Evolutionary conservation across 1,284 basidiomycete genomes (phyloP), one percentile per base, ranked within the genome.

Genomic region (Puccinia triticina): DNA sequence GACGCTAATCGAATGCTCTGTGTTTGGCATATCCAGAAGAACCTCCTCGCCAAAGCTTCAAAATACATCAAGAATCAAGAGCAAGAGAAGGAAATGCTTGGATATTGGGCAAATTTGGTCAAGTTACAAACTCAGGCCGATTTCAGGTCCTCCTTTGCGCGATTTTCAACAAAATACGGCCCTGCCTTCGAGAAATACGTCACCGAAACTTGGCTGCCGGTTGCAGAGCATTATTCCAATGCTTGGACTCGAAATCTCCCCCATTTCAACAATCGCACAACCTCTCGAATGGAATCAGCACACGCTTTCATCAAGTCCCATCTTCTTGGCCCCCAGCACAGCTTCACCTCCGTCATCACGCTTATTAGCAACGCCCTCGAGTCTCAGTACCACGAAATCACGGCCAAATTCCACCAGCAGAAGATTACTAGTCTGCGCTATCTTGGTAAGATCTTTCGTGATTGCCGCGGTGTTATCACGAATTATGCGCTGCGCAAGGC

Each of bases 1-100:
- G 18, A 55, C 11, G 53, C 53, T 21, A 8, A 55, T 21, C 53
- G 53, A 8, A 8, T 55, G 53, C 53, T 55, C 11, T 55, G 53
- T 55, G 53, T 55, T 55, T 55, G 53, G 53, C 53, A 55, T 21
- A 64, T 64, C 26, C 61, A 64, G 61, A 64, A 64, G 61, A 64
- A 64, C 32, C 26, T 64, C 7, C 7, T 64, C 26, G 26, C 61
- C 34, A 64, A 64, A 32, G 34, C 34, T 7, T 14, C 61, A 8
- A 64, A 64, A 64, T 32, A 32, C 11, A 64, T 64, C 21, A 8
- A 4, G 21, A 4, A 64, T 5, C 11, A 64, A 5, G 26, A 64
- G 7, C 29, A 64, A 64, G 3, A 21, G 34, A 29, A 64, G 32
- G 61, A 64, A 4, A 64, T 64, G 34, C 26, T 64, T 4, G 5